A percentile compares a stretch with the other conserved stretches of the same genome.
phyloP scores from a whole-genome alignment of 208 protist genomes.

The Naegleria gruberi region DNA sequence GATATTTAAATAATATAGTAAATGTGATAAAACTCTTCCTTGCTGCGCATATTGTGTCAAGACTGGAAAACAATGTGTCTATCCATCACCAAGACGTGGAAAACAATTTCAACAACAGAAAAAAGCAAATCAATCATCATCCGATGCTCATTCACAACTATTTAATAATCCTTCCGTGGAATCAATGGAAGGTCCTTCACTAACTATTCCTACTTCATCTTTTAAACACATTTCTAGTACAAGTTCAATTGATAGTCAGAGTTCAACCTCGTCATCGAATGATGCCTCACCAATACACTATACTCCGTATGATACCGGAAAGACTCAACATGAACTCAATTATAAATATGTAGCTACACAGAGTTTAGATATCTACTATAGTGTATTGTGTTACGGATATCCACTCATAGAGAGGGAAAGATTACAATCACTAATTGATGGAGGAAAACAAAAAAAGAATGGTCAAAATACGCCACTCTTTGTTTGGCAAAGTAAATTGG shows the following conservation, averaged over 20 bases:
- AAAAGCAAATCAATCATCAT: not conserved
- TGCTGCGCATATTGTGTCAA: not conserved
- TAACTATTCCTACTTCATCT: not conserved
- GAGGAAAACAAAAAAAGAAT: not conserved
- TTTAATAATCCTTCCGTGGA: too few species aligned
- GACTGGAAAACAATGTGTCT: conserved; percentile 2
- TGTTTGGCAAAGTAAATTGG: not conserved
- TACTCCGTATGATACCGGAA: not conserved
- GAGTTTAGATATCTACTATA: not conserved
- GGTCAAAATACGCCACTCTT: not conserved
- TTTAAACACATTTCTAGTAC: not conserved
- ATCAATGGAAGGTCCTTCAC: too few species aligned
- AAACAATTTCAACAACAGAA: conserved; percentile 2
- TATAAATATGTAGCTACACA: not conserved
- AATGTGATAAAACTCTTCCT: not conserved
- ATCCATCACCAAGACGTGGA: not conserved
- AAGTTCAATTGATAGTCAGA: too few species aligned
- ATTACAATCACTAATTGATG: not conserved
- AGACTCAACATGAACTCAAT: not conserved
- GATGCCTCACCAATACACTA: not conserved
- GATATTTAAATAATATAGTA: too few species aligned
- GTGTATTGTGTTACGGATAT: not conserved
- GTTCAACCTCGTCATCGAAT: not conserved
- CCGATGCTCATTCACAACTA: too few species aligned
- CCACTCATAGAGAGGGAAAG: not conserved